Percentiles rank a stretch among this genome's conserved stretches.
Evolutionary conservation across 257 asterid genomes (phyloP).

Genomic region (Solanum tacnaense): DNA sequence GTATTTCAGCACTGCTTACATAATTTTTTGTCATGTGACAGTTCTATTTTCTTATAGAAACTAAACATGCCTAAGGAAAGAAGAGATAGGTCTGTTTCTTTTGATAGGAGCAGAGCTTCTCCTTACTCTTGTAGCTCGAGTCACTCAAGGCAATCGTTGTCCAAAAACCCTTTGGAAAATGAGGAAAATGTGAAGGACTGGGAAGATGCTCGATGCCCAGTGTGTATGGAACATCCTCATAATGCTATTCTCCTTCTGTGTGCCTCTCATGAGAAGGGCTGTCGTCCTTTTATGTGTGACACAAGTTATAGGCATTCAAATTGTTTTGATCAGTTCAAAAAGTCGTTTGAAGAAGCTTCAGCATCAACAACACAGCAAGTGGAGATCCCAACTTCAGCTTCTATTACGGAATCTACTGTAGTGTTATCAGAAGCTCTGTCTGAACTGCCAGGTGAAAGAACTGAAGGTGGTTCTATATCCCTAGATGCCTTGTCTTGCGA

Average conservation of each 20-base stretch:
- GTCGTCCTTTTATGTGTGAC: slow-evolving; percentile 91
- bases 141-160: slow-evolving; percentile 25
- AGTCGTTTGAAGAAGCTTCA: slow-evolving; percentile 36
- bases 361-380: slow-evolving; percentile 17
- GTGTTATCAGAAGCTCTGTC: slow-evolving; percentile 18
- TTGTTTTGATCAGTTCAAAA: slow-evolving; percentile 76
- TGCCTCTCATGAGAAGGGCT: slow-evolving; percentile 76
- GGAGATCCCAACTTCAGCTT: slow-evolving; percentile 11
- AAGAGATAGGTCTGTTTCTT: slow-evolving; percentile 62
- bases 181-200: slow-evolving; percentile 49
- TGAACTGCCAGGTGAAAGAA: slow-evolving; percentile 18
- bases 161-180: slow-evolving; percentile 44
- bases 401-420: slow-evolving; percentile 16
- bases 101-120: slow-evolving; percentile 52
- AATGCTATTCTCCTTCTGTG: slow-evolving; percentile 79
- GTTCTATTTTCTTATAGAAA: slow-evolving; percentile 2
- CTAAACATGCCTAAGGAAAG: slow-evolving; percentile 63
- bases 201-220: slow-evolving; percentile 93
- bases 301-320: slow-evolving; percentile 94
- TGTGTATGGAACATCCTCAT: slow-evolving; percentile 95
- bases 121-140: slow-evolving; percentile 52
- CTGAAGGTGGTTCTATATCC: slow-evolving; percentile 20
- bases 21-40: neutral
- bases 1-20: neutral
- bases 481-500: slow-evolving; percentile 19